Evolutionary conservation across 1,139 yeast species (phyloP), one percentile per base, ranked within the genome.

Genomic region (Kurtzmaniella quercitrusa): DNA sequence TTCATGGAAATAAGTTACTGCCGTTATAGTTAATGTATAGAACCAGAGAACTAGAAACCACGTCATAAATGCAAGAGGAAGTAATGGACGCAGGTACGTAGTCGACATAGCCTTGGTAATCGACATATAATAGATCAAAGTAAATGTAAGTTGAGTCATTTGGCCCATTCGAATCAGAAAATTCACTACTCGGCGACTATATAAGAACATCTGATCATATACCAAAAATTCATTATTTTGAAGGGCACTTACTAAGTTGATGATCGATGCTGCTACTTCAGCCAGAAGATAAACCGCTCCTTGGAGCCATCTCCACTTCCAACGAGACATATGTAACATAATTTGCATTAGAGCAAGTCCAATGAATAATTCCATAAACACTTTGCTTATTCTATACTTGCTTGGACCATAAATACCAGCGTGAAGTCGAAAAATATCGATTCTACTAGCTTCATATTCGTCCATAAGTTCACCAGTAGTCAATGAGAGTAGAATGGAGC

Each of bases 301-400:
- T n/a, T 58, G 50, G 19, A 45, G 40, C 48, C 57, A 50, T 37
- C 59, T 59, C 49, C 50, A 59, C 34, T 52, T 48, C 11, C 49
- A 57, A 25, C 53, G 55, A 2, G 68, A 46, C 36, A 68, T 50
- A 34, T 56, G 53, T 34, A 51, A 40, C 9, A 62, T 62, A 11
- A 73, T 60, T 49, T 75, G 77, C 8, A 69, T 51, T 65, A 71
- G 68, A 1, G 79, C 72, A 21, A 70, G 42, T 50, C 63, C 64
- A 14, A 68, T 65, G 17, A 75, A 57, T 0, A 68, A 42, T 45
- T 64, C 67, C 8, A 69, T 58, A 3, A 76, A 39, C 1, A 63
- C 56, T 37, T 60, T 53, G 14, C 67, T 56, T 2, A 65, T 52
- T 25, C 69, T 56, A 48, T 60, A 66, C n/a, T 58, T 55, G 8